A percentile compares a stretch with the other conserved stretches of the same genome.
These are phyloP conservation scores for Aspergillus latus DNA, from an alignment of 2,329 filamentous ascomycete genomes.

Conservation along the genomic window DNA sequence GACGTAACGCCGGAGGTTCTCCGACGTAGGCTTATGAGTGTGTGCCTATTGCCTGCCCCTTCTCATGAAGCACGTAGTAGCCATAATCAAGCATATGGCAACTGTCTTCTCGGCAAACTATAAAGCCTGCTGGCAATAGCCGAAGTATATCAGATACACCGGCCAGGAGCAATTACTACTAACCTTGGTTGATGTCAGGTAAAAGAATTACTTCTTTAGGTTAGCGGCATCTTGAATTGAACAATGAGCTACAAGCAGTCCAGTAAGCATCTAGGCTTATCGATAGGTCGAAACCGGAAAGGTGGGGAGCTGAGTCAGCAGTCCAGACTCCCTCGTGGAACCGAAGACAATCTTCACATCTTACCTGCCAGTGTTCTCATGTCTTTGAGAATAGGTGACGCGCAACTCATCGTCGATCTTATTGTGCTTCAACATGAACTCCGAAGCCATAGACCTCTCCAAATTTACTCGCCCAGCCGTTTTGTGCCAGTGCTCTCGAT, in stretches of 20 bases:
- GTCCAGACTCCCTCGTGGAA: slow-evolving; percentile 25
- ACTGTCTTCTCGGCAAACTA: too few species aligned
- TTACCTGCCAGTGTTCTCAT: background rate
- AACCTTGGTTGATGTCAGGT: background rate
- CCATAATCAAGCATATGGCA: too few species aligned
- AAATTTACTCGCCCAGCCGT: slow-evolving; percentile 39
- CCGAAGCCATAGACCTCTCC: slow-evolving; percentile 35
- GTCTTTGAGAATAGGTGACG: slow-evolving; percentile 14
- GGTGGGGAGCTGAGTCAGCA: slow-evolving; percentile 32
- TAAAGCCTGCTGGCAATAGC: too few species aligned
- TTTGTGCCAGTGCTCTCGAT: slow-evolving; percentile 39
- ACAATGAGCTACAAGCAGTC: background rate
- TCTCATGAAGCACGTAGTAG: too few species aligned
- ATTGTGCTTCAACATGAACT: slow-evolving; percentile 7
- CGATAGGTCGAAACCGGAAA: slow-evolving; percentile 24
- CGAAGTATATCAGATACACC: background rate
- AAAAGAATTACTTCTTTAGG: background rate
- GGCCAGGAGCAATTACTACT: background rate
- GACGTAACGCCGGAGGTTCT: background rate
- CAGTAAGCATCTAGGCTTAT: slow-evolving; percentile 18
- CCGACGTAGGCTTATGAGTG: background rate
- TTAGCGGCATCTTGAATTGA: background rate
- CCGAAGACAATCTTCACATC: slow-evolving; percentile 10
- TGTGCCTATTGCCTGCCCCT: too few species aligned
- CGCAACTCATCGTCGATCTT: slow-evolving; percentile 8